Conservation (phyloP, 805 yeast species). For the Lipomyces orientalis region DNA sequence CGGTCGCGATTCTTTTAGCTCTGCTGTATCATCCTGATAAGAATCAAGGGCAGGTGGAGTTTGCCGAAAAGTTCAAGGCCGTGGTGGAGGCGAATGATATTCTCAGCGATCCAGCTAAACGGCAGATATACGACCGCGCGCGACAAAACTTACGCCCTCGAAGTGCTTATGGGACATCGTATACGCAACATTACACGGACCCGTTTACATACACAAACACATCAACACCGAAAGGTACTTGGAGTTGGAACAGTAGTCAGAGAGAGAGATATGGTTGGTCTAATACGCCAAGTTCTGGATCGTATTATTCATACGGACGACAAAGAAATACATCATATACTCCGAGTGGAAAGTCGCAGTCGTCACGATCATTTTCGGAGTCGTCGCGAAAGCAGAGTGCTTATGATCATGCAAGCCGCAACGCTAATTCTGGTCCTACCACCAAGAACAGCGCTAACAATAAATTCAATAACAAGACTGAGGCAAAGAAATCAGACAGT, state of each 20-base stretch:
- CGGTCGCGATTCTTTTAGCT: slow-evolving; percentile 38
- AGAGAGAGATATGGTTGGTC: slow-evolving; percentile 13
- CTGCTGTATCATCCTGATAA: slow-evolving; percentile 56
- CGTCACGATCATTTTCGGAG: neutral
- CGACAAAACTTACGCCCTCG: slow-evolving; percentile 5
- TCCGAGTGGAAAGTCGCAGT: slow-evolving; percentile 7
- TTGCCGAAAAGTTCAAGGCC: slow-evolving; percentile 45
- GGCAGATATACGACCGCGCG: slow-evolving; percentile 43
- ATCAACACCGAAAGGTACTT: neutral
- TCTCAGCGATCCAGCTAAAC: slow-evolving; percentile 42
- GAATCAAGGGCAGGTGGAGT: slow-evolving; percentile 37
- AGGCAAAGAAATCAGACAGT: neutral
- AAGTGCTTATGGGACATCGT: slow-evolving; percentile 7
- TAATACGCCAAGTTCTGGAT: slow-evolving; percentile 4
- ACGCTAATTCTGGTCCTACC: neutral
- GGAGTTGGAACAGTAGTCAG: slow-evolving; percentile 7
- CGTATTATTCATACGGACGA: neutral
- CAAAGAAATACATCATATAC: slow-evolving; percentile 4
- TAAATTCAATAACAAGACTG: neutral
- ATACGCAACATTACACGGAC: neutral
- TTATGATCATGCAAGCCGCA: neutral
- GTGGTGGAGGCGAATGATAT: slow-evolving; percentile 47
- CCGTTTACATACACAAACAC: neutral
- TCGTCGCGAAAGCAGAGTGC: slow-evolving; percentile 18
- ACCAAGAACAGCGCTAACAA: neutral